Evolutionary conservation across 2,329 filamentous ascomycete genomes (phyloP).

Genomic region (Talaromyces piceae): DNA sequence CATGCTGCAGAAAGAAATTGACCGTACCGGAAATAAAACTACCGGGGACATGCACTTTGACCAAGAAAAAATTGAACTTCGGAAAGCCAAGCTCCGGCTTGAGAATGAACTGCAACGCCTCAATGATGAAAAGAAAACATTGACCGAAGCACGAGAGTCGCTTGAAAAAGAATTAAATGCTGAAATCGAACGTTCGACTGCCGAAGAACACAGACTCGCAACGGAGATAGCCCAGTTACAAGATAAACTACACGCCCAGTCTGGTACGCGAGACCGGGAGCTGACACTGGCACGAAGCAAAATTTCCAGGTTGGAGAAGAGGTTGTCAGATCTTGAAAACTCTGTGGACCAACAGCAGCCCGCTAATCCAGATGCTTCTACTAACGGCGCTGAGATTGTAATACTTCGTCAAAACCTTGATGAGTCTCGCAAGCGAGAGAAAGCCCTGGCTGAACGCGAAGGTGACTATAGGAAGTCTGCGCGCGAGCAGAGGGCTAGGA

Average conservation of each 20-base stretch:
- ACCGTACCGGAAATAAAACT: constrained; percentile 47
- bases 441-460: constrained; percentile 59
- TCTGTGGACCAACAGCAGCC: constrained; percentile 50
- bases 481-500: constrained; percentile 56
- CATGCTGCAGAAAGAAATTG: constrained; percentile 56
- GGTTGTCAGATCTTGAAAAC: constrained; percentile 41
- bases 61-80: constrained; percentile 61
- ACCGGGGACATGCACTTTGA: constrained; percentile 55
- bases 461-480: constrained; percentile 54
- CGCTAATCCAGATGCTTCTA: constrained; percentile 25
- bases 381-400: constrained; percentile 45
- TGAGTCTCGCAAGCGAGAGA: constrained; percentile 58
- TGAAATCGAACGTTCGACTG: constrained; percentile 58
- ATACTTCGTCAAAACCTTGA: constrained; percentile 57
- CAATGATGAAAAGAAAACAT: constrained; percentile 54
- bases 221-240: constrained; percentile 44
- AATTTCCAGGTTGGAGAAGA: constrained; percentile 57
- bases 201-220: constrained; percentile 57
- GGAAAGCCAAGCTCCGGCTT: constrained; percentile 59
- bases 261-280: constrained; percentile 41
- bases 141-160: constrained; percentile 50
- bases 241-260: constrained; percentile 40
- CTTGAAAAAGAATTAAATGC: constrained; percentile 58
- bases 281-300: constrained; percentile 50
- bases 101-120: constrained; percentile 60